These are phyloP conservation scores for Phytophthora sp. DNA, from an alignment of 352 stramenopile genomes.

Conservation along the genomic window DNA sequence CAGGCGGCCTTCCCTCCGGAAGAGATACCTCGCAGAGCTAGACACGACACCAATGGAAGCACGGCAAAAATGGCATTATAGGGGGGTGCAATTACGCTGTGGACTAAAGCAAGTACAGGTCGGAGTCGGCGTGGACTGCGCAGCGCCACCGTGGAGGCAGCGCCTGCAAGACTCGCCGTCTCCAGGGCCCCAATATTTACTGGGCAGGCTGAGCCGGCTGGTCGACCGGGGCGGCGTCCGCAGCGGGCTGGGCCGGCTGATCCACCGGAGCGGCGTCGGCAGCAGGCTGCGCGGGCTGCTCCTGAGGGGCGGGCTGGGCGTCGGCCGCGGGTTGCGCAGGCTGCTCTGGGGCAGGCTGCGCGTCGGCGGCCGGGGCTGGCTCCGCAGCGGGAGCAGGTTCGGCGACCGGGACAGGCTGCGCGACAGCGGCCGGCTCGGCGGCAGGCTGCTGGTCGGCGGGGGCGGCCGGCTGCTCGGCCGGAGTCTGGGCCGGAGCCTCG, in stretches of 20 bases:
- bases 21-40: not conserved
- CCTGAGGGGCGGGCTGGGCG: not conserved
- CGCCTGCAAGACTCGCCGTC: not conserved
- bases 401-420: not conserved
- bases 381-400: slow-evolving; percentile 1
- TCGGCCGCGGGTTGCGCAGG: not conserved
- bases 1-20: no score
- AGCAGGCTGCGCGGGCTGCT: not conserved
- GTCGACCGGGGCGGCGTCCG: not conserved
- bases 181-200: slow-evolving; percentile 6
- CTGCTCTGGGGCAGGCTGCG: not conserved
- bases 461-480: not conserved
- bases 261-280: not conserved
- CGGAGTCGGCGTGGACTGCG: not conserved
- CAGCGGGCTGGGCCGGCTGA: not conserved
- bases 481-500: not conserved
- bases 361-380: not conserved
- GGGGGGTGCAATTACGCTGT: slow-evolving; percentile 9
- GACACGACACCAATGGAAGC: slow-evolving; percentile 1
- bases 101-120: slow-evolving; percentile 4
- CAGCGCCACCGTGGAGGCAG: not conserved
- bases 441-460: slow-evolving; percentile 7
- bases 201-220: slow-evolving; percentile 6
- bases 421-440: not conserved
- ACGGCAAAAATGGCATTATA: slow-evolving; percentile 33